A percentile compares a stretch with the other conserved stretches of the same genome.
Evolutionary conservation across 768 basidiomycete species (phyloP).

Genomic region (Tylopilus cervinicoccineus): DNA sequence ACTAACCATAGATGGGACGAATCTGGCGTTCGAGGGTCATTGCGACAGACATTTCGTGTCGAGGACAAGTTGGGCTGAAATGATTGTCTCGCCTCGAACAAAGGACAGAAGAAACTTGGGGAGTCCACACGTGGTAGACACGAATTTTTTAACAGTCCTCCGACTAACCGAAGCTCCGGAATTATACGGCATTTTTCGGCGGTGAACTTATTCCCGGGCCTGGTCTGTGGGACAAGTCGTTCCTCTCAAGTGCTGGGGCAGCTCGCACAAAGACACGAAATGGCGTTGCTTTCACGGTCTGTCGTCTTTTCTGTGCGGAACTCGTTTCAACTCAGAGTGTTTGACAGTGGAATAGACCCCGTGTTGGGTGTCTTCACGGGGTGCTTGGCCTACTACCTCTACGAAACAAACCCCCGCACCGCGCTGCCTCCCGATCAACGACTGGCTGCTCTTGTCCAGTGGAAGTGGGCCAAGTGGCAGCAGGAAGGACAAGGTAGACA

Average conservation of each 20-base stretch:
- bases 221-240: too few relatives aligned
- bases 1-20: constrained; percentile 78
- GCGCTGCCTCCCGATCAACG: constrained; percentile 53
- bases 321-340: constrained; percentile 1
- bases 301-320: constrained; percentile 3
- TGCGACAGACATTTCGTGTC: constrained; percentile 42
- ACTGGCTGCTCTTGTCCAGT: constrained; percentile 50
- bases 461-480: constrained; percentile 59
- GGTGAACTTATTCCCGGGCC: constrained; percentile 5
- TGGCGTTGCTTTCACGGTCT: constrained; percentile 35
- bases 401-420: constrained; percentile 77
- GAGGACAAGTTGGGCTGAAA: not conserved
- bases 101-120: too few relatives aligned
- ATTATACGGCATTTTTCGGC: constrained; percentile 24
- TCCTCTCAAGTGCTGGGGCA: too few relatives aligned
- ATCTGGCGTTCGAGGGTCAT: constrained; percentile 75
- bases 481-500: constrained; percentile 6
- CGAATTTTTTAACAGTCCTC: constrained; percentile 24
- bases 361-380: constrained; percentile 77
- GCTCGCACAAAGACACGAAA: constrained; percentile 14
- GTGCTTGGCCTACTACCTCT: constrained; percentile 70
- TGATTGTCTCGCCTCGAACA: not conserved
- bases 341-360: constrained; percentile 59
- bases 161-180: constrained; percentile 27
- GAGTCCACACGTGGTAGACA: constrained; percentile 4